Conservation (phyloP, 495 filamentous ascomycete species). For the Pseudotulostoma volvatum region DNA sequence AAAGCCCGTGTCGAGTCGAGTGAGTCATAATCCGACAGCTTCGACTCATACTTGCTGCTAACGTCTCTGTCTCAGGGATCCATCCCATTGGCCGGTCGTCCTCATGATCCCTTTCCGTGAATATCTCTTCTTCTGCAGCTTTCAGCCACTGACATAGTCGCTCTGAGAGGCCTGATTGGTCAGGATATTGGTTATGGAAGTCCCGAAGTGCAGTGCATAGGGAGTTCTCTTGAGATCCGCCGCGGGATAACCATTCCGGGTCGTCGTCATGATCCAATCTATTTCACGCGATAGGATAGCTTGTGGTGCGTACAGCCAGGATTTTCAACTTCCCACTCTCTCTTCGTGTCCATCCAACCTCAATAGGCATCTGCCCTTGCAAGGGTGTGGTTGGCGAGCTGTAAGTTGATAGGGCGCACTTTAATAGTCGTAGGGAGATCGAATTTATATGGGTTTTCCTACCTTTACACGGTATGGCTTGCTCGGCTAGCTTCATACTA, state of each 20-base stretch:
- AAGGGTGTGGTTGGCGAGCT: background rate
- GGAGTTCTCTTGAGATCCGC: slow-evolving; percentile 4
- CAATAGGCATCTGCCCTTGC: background rate
- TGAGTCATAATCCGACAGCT: too few relatives aligned
- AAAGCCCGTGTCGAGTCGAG: too few relatives aligned
- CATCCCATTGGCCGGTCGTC: too few relatives aligned
- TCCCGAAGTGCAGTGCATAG: background rate
- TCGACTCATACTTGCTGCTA: too few relatives aligned
- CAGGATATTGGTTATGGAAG: too few relatives aligned
- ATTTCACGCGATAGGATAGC: slow-evolving; percentile 3
- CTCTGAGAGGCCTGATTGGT: too few relatives aligned
- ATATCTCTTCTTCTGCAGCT: too few relatives aligned
- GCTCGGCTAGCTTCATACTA: slow-evolving; percentile 1
- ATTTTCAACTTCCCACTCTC: slow-evolving; percentile 5
- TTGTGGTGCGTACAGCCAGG: too few relatives aligned
- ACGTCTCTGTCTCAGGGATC: too few relatives aligned
- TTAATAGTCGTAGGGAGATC: too few relatives aligned
- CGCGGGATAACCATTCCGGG: background rate
- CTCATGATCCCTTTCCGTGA: too few relatives aligned
- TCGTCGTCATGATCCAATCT: slow-evolving; percentile 1
- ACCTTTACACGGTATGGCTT: background rate
- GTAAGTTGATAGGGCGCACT: slow-evolving; percentile 7
- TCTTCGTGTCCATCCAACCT: slow-evolving; percentile 2
- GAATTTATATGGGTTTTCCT: slow-evolving; percentile 5
- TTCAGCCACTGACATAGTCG: too few relatives aligned